These are phyloP conservation scores for Butyriboletus appendiculatus DNA, from an alignment of 1,284 basidiomycete species.

Conservation along the genomic window DNA sequence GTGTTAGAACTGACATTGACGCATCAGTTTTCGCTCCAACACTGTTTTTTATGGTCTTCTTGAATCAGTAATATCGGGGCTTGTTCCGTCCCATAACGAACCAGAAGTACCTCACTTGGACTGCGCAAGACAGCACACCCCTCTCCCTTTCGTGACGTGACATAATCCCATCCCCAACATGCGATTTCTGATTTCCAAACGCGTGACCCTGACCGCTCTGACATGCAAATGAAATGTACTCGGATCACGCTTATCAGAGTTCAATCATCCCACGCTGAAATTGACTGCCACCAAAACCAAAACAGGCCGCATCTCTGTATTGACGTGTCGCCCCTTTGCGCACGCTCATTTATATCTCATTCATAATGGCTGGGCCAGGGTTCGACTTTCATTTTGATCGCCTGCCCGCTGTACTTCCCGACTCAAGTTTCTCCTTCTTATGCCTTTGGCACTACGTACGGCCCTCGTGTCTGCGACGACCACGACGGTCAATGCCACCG, in stretches of 20 bases:
- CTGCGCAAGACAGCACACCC: no score
- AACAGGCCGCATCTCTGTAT: slow-evolving; percentile 20
- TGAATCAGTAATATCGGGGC: not conserved
- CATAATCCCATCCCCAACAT: not conserved
- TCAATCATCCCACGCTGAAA: slow-evolving; percentile 16
- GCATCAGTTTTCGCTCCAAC: not conserved
- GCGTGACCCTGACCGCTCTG: slow-evolving; percentile 15
- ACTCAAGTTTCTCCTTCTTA: slow-evolving; percentile 3
- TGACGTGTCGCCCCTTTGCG: slow-evolving; percentile 15
- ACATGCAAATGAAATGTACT: slow-evolving; percentile 1
- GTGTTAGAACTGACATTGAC: slow-evolving; percentile 6
- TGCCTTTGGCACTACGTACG: slow-evolving; percentile 5
- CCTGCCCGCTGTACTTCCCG: slow-evolving; percentile 9
- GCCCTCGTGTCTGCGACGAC: slow-evolving; percentile 7
- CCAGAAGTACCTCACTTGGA: not conserved
- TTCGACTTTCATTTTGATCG: slow-evolving; percentile 16
- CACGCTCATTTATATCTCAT: slow-evolving; percentile 29
- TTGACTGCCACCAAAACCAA: not conserved
- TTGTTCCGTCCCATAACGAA: not conserved
- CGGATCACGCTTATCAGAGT: slow-evolving; percentile 22
- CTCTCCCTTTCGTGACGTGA: not conserved
- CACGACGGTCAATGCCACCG: slow-evolving; percentile 9
- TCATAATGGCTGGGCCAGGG: slow-evolving; percentile 15
- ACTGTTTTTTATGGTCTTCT: not conserved
- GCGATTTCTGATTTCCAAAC: not conserved